Conservation (phyloP, 495 filamentous ascomycete species). For the Oleoguttula mirabilis region DNA sequence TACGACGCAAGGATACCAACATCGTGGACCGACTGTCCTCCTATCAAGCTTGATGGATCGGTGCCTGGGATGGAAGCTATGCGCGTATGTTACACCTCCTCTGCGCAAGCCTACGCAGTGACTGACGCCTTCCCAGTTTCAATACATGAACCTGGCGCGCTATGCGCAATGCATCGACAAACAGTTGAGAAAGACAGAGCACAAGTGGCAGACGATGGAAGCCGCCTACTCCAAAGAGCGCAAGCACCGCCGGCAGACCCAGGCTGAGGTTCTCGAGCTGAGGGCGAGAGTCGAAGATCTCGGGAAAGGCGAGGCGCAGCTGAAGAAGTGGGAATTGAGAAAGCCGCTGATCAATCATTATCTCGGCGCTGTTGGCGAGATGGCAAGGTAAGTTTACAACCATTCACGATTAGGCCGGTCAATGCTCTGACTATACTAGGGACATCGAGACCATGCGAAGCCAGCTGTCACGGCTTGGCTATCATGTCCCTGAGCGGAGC, state of each 20-base stretch:
- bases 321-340: slow-evolving; percentile 23
- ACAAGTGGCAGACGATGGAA: slow-evolving; percentile 1
- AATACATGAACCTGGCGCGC: slow-evolving; percentile 28
- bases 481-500: slow-evolving; percentile 15
- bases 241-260: slow-evolving; percentile 3
- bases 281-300: slow-evolving; percentile 19
- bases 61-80: slow-evolving; percentile 28
- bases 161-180: no score
- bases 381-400: slow-evolving; percentile 22
- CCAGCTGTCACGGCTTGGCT: slow-evolving; percentile 23
- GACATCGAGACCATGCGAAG: slow-evolving; percentile 23
- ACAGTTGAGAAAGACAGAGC: slow-evolving; percentile 15
- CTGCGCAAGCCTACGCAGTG: not conserved
- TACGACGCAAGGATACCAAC: slow-evolving; percentile 32
- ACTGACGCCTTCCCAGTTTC: slow-evolving; percentile 26
- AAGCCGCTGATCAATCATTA: slow-evolving; percentile 26
- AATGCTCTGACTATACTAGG: slow-evolving; percentile 16
- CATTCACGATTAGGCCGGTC: not conserved
- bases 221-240: slow-evolving; percentile 6
- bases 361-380: slow-evolving; percentile 17
- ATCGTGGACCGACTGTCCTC: slow-evolving; percentile 29
- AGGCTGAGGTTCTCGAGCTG: slow-evolving; percentile 28
- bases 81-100: slow-evolving; percentile 20
- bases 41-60: slow-evolving; percentile 21
- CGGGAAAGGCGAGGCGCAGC: slow-evolving; percentile 14